phyloP scores from a whole-genome alignment of 371 early-diverging fungal species.

The Apophysomyces trapeziformis region DNA sequence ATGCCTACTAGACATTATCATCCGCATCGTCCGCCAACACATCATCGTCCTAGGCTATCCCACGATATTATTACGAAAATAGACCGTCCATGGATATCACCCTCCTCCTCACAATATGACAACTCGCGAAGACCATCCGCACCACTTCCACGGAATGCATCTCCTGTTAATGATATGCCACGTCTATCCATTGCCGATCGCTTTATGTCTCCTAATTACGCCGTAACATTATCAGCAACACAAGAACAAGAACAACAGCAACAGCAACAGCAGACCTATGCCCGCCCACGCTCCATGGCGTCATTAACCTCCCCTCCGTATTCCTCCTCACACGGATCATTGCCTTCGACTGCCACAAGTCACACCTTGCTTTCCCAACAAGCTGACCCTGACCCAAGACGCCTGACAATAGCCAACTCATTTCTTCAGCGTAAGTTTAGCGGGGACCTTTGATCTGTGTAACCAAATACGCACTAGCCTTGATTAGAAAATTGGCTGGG shows the following conservation, averaged over 20 bases:
- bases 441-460: constrained; percentile 1
- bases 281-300: constrained; percentile 9
- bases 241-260: background rate
- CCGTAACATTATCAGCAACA: background rate
- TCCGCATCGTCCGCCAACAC: background rate
- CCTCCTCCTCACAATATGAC: background rate
- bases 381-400: constrained; percentile 15
- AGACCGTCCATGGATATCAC: background rate
- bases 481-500: constrained; percentile 10
- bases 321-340: constrained; percentile 19
- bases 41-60: constrained; percentile 4
- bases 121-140: background rate
- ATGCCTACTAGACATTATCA: background rate
- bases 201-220: constrained; percentile 19
- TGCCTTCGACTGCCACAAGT: constrained; percentile 12
- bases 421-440: constrained; percentile 14
- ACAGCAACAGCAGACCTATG: constrained; percentile 3
- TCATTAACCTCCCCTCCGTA: constrained; percentile 10
- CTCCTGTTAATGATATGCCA: constrained; percentile 4
- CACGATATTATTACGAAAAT: background rate
- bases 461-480: constrained; percentile 9
- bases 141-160: background rate
- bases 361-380: constrained; percentile 5
- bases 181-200: constrained; percentile 27
- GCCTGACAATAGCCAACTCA: constrained; percentile 13